Evolutionary conservation across 148 eudicot genomes (phyloP).

Genomic region (Nepenthes mirabilis): DNA sequence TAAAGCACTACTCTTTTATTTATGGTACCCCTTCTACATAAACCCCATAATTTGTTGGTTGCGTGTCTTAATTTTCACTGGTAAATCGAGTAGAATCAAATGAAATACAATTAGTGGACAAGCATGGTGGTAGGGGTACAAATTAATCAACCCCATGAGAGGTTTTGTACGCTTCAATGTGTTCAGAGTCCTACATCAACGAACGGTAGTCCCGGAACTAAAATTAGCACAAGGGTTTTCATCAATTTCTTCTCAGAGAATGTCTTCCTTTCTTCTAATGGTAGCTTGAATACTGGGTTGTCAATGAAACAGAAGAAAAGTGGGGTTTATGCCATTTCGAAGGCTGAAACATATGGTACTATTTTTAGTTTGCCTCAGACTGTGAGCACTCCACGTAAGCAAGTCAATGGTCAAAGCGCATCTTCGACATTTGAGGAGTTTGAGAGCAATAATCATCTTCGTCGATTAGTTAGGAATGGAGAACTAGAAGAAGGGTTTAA

Average conservation of each 20-base stretch:
- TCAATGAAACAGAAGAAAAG: constrained; percentile 10
- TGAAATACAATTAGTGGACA: background rate
- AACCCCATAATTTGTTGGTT: no score
- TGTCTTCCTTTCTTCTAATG: constrained; percentile 9
- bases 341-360: constrained; percentile 20
- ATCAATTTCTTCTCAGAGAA: constrained; percentile 12
- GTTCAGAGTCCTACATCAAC: constrained; percentile 8
- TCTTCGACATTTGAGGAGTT: constrained; percentile 28
- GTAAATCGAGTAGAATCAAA: background rate
- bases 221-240: constrained; percentile 21
- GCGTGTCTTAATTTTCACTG: background rate
- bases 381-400: constrained; percentile 15
- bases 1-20: no score
- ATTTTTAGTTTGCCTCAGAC: constrained; percentile 22
- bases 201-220: constrained; percentile 9
- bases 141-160: constrained; percentile 33
- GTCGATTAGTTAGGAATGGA: constrained; percentile 45
- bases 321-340: constrained; percentile 29
- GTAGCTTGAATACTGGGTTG: constrained; percentile 13
- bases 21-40: no score
- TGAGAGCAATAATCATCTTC: constrained; percentile 41
- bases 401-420: constrained; percentile 6
- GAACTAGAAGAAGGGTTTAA: constrained; percentile 44
- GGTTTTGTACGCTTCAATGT: constrained; percentile 39
- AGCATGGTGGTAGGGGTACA: constrained; percentile 32